Evolutionary conservation across 768 basidiomycete species (phyloP).

Genomic region (Chalciporus piperatus): DNA sequence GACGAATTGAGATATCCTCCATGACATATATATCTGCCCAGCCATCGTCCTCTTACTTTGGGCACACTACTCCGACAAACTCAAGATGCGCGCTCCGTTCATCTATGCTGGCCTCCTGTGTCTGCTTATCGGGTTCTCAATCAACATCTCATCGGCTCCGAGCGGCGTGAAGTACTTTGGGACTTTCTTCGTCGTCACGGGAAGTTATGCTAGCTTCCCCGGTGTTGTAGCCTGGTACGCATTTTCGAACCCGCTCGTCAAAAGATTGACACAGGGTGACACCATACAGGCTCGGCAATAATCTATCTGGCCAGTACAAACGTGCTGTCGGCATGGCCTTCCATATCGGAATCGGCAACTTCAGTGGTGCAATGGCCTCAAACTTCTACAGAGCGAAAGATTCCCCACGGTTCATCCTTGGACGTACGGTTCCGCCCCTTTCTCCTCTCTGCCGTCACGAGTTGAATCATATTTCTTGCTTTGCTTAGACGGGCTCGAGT

Average conservation of each 20-base stretch:
- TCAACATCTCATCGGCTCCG: slow-evolving; percentile 56
- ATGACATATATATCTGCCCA: slow-evolving; percentile 18
- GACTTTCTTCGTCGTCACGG: slow-evolving; percentile 64
- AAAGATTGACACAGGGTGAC: neutral
- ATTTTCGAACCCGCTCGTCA: slow-evolving; percentile 11
- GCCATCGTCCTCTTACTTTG: slow-evolving; percentile 52
- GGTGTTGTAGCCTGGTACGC: slow-evolving; percentile 58
- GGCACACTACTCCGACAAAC: slow-evolving; percentile 57
- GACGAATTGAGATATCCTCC: neutral
- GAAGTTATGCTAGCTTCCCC: slow-evolving; percentile 56
- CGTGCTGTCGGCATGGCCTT: slow-evolving; percentile 66
- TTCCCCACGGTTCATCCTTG: slow-evolving; percentile 56
- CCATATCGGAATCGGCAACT: slow-evolving; percentile 52
- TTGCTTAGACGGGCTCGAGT: slow-evolving; percentile 51
- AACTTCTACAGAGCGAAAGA: slow-evolving; percentile 63
- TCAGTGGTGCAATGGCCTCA: slow-evolving; percentile 60
- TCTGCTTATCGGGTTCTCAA: slow-evolving; percentile 56
- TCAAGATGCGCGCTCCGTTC: slow-evolving; percentile 55
- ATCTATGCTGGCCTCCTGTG: slow-evolving; percentile 49
- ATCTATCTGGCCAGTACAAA: slow-evolving; percentile 67
- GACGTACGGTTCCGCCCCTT: slow-evolving; percentile 41
- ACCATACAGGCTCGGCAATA: slow-evolving; percentile 46
- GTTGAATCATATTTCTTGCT: neutral
- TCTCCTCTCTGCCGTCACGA: neutral
- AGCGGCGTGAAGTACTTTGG: slow-evolving; percentile 68